Conservation (phyloP, 169 alveolate genomes). For the Eimeria brunetti region DNA sequence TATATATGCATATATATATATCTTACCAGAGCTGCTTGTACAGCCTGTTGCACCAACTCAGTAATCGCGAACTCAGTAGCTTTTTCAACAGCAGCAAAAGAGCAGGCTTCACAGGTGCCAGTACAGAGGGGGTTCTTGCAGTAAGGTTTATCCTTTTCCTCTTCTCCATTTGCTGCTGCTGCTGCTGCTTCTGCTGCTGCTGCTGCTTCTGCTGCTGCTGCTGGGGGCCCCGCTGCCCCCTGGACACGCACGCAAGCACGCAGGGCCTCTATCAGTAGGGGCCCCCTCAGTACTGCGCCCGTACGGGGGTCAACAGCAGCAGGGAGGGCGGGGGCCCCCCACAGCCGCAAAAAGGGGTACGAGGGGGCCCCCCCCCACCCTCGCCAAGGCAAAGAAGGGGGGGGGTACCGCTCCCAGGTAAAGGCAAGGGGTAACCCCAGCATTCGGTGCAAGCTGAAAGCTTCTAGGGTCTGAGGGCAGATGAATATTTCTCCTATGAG, state of each 20-base stretch:
- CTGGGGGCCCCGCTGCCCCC: background rate
- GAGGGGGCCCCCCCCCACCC: too few relatives aligned
- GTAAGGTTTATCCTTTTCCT: background rate
- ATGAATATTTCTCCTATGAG: constrained; percentile 46
- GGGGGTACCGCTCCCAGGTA: constrained; percentile 34
- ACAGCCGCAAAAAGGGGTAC: too few relatives aligned
- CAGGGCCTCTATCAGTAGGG: constrained; percentile 26
- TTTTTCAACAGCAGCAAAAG: background rate
- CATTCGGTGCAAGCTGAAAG: constrained; percentile 39
- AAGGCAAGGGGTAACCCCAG: constrained; percentile 31
- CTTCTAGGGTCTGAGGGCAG: constrained; percentile 63
- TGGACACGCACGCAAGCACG: too few relatives aligned
- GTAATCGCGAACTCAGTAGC: constrained; percentile 16
- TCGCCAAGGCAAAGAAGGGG: background rate
- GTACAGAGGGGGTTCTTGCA: background rate
- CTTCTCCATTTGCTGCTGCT: background rate
- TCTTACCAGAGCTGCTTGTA: constrained; percentile 50
- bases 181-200: background rate
- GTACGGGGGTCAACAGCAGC: constrained; percentile 59
- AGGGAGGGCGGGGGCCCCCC: constrained; percentile 28
- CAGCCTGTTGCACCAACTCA: constrained; percentile 65
- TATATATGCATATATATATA: background rate
- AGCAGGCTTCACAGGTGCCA: background rate
- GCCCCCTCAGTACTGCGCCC: constrained; percentile 16
- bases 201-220: background rate